A percentile compares a stretch with the other conserved stretches of the same genome.
Evolutionary conservation across 2,329 filamentous ascomycete genomes (phyloP).

Genomic region (Sodiomyces alkalinus): DNA sequence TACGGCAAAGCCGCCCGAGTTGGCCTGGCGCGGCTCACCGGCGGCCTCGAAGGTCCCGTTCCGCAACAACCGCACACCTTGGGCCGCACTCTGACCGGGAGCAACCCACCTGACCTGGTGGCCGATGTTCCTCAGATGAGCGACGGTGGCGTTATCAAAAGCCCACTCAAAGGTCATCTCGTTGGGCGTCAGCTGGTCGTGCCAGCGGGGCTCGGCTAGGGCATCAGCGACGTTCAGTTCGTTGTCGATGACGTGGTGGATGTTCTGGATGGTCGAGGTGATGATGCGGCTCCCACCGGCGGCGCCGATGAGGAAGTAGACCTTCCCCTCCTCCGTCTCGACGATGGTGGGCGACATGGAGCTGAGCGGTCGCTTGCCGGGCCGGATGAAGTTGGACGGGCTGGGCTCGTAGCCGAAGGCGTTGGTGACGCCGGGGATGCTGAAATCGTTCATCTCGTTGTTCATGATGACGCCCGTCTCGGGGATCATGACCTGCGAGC

Average conservation of each 20-base stretch:
- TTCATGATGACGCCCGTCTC: conserved; percentile 70
- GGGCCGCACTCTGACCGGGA: conserved; percentile 52
- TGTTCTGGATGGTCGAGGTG: conserved; percentile 63
- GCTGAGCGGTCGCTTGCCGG: conserved; percentile 64
- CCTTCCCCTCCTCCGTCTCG: conserved; percentile 48
- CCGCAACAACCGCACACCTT: conserved; percentile 48
- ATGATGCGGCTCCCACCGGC: conserved; percentile 79
- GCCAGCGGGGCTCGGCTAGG: conserved; percentile 53
- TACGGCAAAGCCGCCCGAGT: conserved; percentile 50
- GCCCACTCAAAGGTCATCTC: conserved; percentile 53
- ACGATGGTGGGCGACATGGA: conserved; percentile 68
- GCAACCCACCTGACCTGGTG: conserved; percentile 64
- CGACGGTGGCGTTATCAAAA: conserved; percentile 56
- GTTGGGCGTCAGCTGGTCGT: conserved; percentile 70
- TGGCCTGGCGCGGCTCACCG: conserved; percentile 64
- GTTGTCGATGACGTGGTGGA: conserved; percentile 60
- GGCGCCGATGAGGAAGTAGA: conserved; percentile 61
- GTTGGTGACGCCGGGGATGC: conserved; percentile 55
- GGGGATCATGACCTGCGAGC: conserved; percentile 59
- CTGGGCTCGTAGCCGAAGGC: conserved; percentile 65
- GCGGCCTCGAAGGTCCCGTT: conserved; percentile 65
- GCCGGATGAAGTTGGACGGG: conserved; percentile 58
- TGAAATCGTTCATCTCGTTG: conserved; percentile 56
- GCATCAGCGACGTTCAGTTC: conserved; percentile 45
- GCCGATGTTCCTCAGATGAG: conserved; percentile 47